Evolutionary conservation across 345 rosid species (phyloP).

Genomic region (Citropsis articulata): DNA sequence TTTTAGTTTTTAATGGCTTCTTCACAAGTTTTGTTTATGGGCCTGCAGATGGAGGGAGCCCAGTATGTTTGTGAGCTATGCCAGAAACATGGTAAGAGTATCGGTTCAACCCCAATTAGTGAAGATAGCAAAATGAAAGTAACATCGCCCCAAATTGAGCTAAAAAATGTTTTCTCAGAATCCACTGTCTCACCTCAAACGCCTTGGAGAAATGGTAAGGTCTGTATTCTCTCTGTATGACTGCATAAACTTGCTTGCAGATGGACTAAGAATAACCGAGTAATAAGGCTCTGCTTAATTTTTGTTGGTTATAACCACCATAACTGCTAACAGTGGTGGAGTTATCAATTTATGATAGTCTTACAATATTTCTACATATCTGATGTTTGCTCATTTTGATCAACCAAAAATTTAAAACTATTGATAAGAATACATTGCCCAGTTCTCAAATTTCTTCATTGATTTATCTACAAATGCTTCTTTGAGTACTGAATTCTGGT

Average conservation of each 20-base stretch:
- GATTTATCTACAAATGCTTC: background rate
- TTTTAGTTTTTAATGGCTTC: background rate
- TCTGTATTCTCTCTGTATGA: conserved; percentile 34
- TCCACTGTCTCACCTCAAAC: conserved; percentile 24
- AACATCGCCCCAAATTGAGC: conserved; percentile 10
- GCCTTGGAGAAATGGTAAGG: conserved; percentile 53
- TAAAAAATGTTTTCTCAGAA: conserved; percentile 21
- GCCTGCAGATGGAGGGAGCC: conserved; percentile 53
- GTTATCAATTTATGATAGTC: background rate
- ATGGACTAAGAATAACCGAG: background rate
- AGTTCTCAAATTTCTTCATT: background rate
- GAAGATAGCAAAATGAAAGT: conserved; percentile 24
- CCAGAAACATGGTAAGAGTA: conserved; percentile 55
- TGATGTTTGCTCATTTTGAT: background rate
- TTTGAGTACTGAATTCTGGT: background rate
- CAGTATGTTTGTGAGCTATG: conserved; percentile 77
- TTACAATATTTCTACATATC: background rate
- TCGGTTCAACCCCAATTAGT: conserved; percentile 9
- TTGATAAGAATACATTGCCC: background rate
- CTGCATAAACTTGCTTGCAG: conserved; percentile 3
- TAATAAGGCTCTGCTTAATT: background rate
- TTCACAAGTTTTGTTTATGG: conserved; percentile 19
- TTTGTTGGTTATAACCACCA: background rate
- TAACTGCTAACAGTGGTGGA: background rate
- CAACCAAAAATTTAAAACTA: background rate